Percentiles rank a stretch among this genome's conserved stretches.
phyloP scores from a whole-genome alignment of 1,284 basidiomycete species.

The Vanrija sp. region DNA sequence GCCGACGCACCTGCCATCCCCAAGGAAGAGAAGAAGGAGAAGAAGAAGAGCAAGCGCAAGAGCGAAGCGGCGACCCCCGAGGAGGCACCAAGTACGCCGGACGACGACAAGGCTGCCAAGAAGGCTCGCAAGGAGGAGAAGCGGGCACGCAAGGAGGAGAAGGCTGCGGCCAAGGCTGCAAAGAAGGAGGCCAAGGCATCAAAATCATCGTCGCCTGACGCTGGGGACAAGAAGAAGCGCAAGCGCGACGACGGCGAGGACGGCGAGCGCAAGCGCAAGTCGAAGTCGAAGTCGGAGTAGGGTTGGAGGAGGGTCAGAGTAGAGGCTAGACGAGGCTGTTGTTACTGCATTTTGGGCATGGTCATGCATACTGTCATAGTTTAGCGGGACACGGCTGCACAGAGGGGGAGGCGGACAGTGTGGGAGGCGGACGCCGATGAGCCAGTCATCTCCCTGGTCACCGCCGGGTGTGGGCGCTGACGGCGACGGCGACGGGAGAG shows the following conservation, averaged over 20 bases:
- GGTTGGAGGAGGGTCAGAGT: background rate
- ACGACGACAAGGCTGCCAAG: conserved; percentile 4
- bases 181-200: conserved; percentile 17
- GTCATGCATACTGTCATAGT: no score
- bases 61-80: no score
- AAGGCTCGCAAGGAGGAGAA: conserved; percentile 6
- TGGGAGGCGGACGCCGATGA: no score
- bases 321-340: background rate
- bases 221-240: no score
- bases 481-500: no score
- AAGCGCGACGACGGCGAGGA: no score
- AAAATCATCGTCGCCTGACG: background rate
- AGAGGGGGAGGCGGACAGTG: no score
- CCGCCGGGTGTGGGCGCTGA: no score
- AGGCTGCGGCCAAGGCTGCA: conserved; percentile 12
- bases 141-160: conserved; percentile 17
- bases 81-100: background rate
- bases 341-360: background rate
- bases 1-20: conserved; percentile 1
- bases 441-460: no score
- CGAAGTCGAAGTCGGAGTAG: no score
- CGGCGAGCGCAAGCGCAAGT: no score
- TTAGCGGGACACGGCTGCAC: no score
- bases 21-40: conserved; percentile 7
- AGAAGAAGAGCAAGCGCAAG: conserved; percentile 2